These are phyloP conservation scores for Limtongia smithiae DNA, from an alignment of 805 yeast species.

Conservation along the genomic window DNA sequence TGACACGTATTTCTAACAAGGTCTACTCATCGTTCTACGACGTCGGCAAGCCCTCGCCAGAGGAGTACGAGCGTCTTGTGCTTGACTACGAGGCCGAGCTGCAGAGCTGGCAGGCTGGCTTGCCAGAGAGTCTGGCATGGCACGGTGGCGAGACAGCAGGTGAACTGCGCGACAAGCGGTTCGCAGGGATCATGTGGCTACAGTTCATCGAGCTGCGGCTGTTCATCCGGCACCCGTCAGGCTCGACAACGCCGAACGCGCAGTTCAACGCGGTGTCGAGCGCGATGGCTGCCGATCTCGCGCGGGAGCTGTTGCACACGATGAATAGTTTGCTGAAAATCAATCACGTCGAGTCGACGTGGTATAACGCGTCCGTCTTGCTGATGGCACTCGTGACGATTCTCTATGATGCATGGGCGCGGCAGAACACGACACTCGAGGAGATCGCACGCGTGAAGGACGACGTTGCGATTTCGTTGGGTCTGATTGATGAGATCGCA, in stretches of 20 bases:
- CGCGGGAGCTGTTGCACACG: conserved; percentile 21
- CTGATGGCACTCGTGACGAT: conserved; percentile 20
- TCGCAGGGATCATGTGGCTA: conserved; percentile 25
- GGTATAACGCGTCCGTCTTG: conserved; percentile 14
- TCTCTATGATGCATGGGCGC: conserved; percentile 25
- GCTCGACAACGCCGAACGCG: conserved; percentile 15
- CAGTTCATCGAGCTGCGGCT: conserved; percentile 17
- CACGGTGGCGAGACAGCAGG: conserved; percentile 14
- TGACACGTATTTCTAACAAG: conserved; percentile 9
- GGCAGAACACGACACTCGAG: conserved; percentile 4
- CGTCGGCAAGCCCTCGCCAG: conserved; percentile 13
- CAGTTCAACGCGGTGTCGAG: conserved; percentile 12
- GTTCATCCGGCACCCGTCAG: conserved; percentile 26
- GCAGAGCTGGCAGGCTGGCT: conserved; percentile 5
- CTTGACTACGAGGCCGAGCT: conserved; percentile 16
- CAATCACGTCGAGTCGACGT: conserved; percentile 24
- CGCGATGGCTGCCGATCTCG: conserved; percentile 9
- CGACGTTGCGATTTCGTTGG: conserved; percentile 14
- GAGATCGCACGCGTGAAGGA: conserved; percentile 18
- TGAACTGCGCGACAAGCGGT: conserved; percentile 17
- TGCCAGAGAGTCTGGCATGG: conserved; percentile 20
- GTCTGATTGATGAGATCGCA: conserved; percentile 17
- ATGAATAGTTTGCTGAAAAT: conserved; percentile 17
- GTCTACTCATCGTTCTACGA: conserved; percentile 22
- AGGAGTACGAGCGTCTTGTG: conserved; percentile 21